These are phyloP conservation scores for Mortierella hygrophila DNA, from an alignment of 192 early-diverging fungal genomes.

Conservation along the genomic window DNA sequence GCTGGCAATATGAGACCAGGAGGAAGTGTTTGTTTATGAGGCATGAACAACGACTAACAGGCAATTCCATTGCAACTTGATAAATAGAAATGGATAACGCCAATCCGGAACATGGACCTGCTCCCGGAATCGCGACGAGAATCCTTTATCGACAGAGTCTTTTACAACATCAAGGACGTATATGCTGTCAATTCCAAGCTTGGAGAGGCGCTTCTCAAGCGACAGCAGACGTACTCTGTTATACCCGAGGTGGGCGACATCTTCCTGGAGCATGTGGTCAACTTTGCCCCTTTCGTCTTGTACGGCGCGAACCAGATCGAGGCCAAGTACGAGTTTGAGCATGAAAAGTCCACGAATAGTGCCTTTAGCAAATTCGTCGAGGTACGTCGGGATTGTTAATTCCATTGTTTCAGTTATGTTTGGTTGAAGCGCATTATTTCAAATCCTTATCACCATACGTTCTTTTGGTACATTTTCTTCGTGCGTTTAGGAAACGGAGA, in stretches of 20 bases:
- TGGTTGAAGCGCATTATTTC: too few species aligned
- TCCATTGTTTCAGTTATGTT: not conserved
- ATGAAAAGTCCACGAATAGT: slow-evolving; percentile 76
- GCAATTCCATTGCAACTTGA: not conserved
- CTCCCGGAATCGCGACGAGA: slow-evolving; percentile 73
- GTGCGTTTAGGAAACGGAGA: slow-evolving; percentile 71
- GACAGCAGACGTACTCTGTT: slow-evolving; percentile 79
- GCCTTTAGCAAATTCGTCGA: slow-evolving; percentile 83
- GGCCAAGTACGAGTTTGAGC: slow-evolving; percentile 85
- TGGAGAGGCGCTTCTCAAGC: slow-evolving; percentile 66
- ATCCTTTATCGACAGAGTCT: slow-evolving; percentile 83
- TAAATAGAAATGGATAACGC: slow-evolving; percentile 71
- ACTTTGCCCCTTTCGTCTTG: slow-evolving; percentile 83
- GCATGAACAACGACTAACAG: not conserved
- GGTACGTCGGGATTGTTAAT: slow-evolving; percentile 46
- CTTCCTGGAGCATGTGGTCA: slow-evolving; percentile 76
- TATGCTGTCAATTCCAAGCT: slow-evolving; percentile 73
- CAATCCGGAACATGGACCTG: slow-evolving; percentile 71
- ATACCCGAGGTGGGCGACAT: slow-evolving; percentile 90
- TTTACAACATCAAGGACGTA: slow-evolving; percentile 80
- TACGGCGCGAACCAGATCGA: slow-evolving; percentile 91
- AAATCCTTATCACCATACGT: not conserved
- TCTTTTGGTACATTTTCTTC: not conserved
- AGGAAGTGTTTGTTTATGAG: not conserved
- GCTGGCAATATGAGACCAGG: not conserved